These are phyloP conservation scores for Russula sp. DNA, from an alignment of 768 basidiomycete genomes.

Conservation along the genomic window DNA sequence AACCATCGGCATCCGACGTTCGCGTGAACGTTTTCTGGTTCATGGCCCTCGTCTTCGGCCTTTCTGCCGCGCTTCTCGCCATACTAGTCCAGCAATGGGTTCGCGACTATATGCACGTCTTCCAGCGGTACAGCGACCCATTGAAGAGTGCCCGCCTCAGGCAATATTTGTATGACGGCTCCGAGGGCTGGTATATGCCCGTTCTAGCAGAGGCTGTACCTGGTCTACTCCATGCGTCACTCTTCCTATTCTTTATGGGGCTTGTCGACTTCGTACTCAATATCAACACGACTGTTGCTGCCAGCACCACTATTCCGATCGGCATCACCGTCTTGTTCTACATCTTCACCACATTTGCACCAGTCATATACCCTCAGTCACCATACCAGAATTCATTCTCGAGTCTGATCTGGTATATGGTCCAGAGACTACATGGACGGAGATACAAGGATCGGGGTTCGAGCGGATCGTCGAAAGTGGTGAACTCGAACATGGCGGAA, in stretches of 20 bases:
- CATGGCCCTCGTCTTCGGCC: conserved; percentile 32
- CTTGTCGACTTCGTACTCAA: conserved; percentile 40
- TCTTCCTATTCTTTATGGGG: conserved; percentile 46
- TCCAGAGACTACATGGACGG: not conserved
- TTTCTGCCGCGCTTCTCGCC: conserved; percentile 40
- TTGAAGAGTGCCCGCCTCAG: conserved; percentile 37
- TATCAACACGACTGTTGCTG: conserved; percentile 19
- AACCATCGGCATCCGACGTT: conserved; percentile 30
- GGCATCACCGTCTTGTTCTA: conserved; percentile 9
- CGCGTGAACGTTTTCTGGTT: conserved; percentile 42
- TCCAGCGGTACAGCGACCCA: conserved; percentile 29
- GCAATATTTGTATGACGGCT: conserved; percentile 34
- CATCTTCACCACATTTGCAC: conserved; percentile 14
- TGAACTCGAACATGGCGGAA: conserved; percentile 3
- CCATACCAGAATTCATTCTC: conserved; percentile 15
- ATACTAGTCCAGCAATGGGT: conserved; percentile 48
- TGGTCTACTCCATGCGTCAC: conserved; percentile 42
- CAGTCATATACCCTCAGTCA: conserved; percentile 8
- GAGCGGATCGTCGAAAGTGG: not conserved
- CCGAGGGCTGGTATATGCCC: conserved; percentile 37
- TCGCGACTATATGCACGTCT: conserved; percentile 31
- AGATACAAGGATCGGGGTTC: conserved; percentile 1
- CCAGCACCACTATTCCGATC: not conserved
- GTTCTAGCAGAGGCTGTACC: conserved; percentile 41
- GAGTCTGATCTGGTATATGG: conserved; percentile 6